Evolutionary conservation across 2,329 filamentous ascomycete genomes (phyloP).

Genomic region (Alternaria novae-zelandiae): DNA sequence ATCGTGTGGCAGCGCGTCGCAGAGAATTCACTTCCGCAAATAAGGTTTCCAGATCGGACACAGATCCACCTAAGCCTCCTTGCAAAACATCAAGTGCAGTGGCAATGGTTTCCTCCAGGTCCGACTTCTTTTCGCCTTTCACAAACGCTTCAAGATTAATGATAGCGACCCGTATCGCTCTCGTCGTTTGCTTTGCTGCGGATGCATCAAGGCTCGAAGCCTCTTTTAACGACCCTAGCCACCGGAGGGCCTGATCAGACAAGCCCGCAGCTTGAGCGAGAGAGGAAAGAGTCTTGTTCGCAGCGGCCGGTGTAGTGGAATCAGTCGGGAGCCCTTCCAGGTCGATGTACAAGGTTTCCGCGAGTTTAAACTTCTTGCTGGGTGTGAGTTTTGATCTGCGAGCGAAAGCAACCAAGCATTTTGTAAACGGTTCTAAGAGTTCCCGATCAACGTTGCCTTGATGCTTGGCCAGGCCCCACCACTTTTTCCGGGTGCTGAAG

Average conservation of each 20-base stretch:
- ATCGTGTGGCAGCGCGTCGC: constrained; percentile 38
- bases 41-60: constrained; percentile 43
- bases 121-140: constrained; percentile 22
- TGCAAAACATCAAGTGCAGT: constrained; percentile 35
- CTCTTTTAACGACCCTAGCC: constrained; percentile 29
- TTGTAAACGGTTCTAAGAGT: constrained; percentile 68
- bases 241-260: constrained; percentile 43
- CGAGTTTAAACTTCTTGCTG: constrained; percentile 50
- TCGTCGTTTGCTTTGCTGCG: constrained; percentile 32
- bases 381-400: constrained; percentile 56
- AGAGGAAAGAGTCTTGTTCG: constrained; percentile 33
- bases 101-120: constrained; percentile 24
- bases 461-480: constrained; percentile 70
- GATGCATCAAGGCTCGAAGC: constrained; percentile 20
- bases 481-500: constrained; percentile 66
- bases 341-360: constrained; percentile 34
- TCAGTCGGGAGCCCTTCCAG: constrained; percentile 16
- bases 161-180: constrained; percentile 36
- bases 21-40: constrained; percentile 45
- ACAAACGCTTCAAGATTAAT: constrained; percentile 38
- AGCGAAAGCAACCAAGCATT: constrained; percentile 67
- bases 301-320: background rate
- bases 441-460: constrained; percentile 67
- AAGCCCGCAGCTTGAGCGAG: constrained; percentile 45
- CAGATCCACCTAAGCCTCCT: constrained; percentile 40